Evolutionary conservation across 2,329 filamentous ascomycete species (phyloP), one percentile per base, ranked within the genome.

Genomic region (Diaporthe batatas): DNA sequence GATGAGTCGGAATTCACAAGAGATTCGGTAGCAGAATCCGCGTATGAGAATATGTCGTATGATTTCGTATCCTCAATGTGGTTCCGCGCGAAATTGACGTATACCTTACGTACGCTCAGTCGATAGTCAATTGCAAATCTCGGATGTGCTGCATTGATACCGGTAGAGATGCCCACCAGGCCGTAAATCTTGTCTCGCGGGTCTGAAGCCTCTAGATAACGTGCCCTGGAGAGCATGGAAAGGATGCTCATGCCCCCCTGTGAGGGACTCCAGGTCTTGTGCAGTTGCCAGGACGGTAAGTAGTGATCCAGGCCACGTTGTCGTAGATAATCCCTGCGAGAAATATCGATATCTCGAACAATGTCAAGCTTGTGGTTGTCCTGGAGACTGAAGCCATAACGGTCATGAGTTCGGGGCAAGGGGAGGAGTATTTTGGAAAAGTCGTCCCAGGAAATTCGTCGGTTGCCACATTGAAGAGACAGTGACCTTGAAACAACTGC

Each of bases 111-210:
- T 6, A 16, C 14, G 12, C 14, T 42, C 34, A 59, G 36, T 25
- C 55, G 34, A 6, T 59, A 59, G 4, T 59, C 55, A 5, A 59
- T 42, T 23, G 55, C 55, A n/a, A 59, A 59, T 10, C 55, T 42
- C 36, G 34, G n/a, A 1, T 59, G 21, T 6, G 32, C 14, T 42
- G 36, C 16, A 8, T 59, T 59, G 36, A 59, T 59, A 2, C 55
- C 55, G 4, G 55, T 59, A 5, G 55, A 59, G 34, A 59, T 59
- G 7, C 55, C 55, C 34, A 59, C 55, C 36, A 59, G 6, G 10
- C 55, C 55, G n/a, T 59, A 59, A 11, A 59, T 59, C 16, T 59
- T 59, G n/a, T 59, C 55, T 59, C 55, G 36, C 16, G 34, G n/a
- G n/a, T 59, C 55, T 42, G 55, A 59, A 42, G 55, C 55, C 18